Conservation (phyloP, 139 green algal species). For the Chlorella ohadii region DNA sequence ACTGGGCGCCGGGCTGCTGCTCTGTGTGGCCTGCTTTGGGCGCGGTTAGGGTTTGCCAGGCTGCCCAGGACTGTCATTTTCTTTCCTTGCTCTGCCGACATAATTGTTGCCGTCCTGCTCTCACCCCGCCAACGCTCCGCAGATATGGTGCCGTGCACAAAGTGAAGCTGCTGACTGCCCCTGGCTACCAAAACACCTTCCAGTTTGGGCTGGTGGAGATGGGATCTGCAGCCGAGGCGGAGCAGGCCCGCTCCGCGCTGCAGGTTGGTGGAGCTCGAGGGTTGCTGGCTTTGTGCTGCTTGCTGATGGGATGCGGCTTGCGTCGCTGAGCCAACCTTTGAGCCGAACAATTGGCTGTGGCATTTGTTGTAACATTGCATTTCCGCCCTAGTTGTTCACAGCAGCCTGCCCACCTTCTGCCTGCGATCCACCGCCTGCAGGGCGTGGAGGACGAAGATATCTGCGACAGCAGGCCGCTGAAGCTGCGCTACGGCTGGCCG, state of each 20-base stretch:
- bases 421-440: not conserved
- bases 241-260: not conserved
- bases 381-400: too few species aligned
- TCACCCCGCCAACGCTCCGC: not conserved
- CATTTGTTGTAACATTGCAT: not conserved
- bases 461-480: constrained; percentile 7
- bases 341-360: too few species aligned
- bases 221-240: not conserved
- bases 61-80: too few species aligned
- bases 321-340: too few species aligned
- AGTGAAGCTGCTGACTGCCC: not conserved
- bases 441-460: not conserved
- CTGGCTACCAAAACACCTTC: not conserved
- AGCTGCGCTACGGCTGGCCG: constrained; percentile 20
- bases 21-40: not conserved
- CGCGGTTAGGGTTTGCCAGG: too few species aligned
- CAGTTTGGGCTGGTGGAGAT: constrained; percentile 19
- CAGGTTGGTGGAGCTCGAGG: not conserved
- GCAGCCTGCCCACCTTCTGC: not conserved
- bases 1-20: not conserved
- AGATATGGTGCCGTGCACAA: constrained; percentile 3
- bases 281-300: not conserved
- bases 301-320: too few species aligned
- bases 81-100: too few species aligned
- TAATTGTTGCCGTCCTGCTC: not conserved